Base-by-base conservation (phyloP, 108 stramenopile species). In the Pseudonitzschia pungens region DNA sequence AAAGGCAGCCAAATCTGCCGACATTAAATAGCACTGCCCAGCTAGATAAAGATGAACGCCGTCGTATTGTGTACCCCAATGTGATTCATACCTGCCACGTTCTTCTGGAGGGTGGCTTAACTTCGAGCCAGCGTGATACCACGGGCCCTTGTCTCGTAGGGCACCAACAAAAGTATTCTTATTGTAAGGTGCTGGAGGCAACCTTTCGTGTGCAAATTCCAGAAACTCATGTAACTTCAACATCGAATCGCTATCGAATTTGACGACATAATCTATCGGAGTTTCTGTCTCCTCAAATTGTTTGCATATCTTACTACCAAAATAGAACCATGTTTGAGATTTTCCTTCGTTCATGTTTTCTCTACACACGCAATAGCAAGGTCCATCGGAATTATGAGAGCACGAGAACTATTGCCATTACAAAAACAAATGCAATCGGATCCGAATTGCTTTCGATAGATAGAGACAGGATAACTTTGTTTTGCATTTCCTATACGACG, bases 261-360 rank as follows among this genome's bases (percentile, higher is more conserved):
- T 84, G 52, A 77, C 74, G 33, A 75, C 79, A 59, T 84, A 84
- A 52, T 78, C 77, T 45, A 78, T 70, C 8, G 66, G 66, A 14
- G 66, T 67, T 7, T 56, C 53, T 57, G 73, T 56, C 20, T 50
- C 27, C 10, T 64, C 26, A 33, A 59, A 80, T 12, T 76, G 44
- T 24, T 80, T 57, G 40, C 67, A 53, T 14, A 84, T 58, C 15
- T 27, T 53, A 11, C 71, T 67, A 40, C 71, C 83, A 75, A 73
- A 80, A 29, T 80, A 75, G 40, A 84, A 70, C 65, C 75, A 84
- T 15, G 83, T 73, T 44, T 56, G 78, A 6, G 72, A 77, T 73
- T 84, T 84, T 52, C 83, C 83, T 9, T 84, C 79, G 59, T 84
- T 84, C 83, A 84, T 84, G 57, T 80, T 80, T 70, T 84, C 83